Evolutionary conservation across 2,329 filamentous ascomycete species (phyloP).

Genomic region (Calonectria pauciramosa): DNA sequence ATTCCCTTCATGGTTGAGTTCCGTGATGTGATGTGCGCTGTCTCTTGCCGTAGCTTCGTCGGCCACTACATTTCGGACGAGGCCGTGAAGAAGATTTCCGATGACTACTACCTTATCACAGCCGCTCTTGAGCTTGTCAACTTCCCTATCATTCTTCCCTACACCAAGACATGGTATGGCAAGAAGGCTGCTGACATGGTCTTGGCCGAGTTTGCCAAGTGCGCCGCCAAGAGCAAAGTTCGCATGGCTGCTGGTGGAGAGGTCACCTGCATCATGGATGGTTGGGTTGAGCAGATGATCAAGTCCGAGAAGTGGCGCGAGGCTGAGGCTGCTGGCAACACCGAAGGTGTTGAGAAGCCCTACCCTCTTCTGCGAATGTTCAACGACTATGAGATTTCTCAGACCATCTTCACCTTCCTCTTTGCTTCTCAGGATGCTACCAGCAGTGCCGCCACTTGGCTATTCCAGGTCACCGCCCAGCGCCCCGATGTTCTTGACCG

Average conservation of each 20-base stretch:
- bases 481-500: slow-evolving; percentile 92
- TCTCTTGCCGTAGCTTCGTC: slow-evolving; percentile 97
- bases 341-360: slow-evolving; percentile 83
- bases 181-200: slow-evolving; percentile 97
- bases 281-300: slow-evolving; percentile 91
- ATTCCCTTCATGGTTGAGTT: slow-evolving; percentile 92
- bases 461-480: slow-evolving; percentile 95
- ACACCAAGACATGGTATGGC: slow-evolving; percentile 96
- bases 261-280: slow-evolving; percentile 93
- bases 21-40: slow-evolving; percentile 93
- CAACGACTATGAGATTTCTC: slow-evolving; percentile 89
- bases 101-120: slow-evolving; percentile 97
- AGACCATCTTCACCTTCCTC: slow-evolving; percentile 95
- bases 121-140: slow-evolving; percentile 97
- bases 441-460: slow-evolving; percentile 91
- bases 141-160: slow-evolving; percentile 96
- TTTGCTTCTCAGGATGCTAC: slow-evolving; percentile 99
- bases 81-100: slow-evolving; percentile 91
- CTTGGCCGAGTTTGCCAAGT: slow-evolving; percentile 88
- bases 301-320: slow-evolving; percentile 87
- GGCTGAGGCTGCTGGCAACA: slow-evolving; percentile 80
- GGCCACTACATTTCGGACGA: slow-evolving; percentile 95
- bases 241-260: slow-evolving; percentile 91
- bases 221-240: slow-evolving; percentile 92
- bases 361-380: slow-evolving; percentile 87